Evolutionary conservation across 2,329 filamentous ascomycete genomes (phyloP).

Genomic region (Sarocladiaceae sp.): DNA sequence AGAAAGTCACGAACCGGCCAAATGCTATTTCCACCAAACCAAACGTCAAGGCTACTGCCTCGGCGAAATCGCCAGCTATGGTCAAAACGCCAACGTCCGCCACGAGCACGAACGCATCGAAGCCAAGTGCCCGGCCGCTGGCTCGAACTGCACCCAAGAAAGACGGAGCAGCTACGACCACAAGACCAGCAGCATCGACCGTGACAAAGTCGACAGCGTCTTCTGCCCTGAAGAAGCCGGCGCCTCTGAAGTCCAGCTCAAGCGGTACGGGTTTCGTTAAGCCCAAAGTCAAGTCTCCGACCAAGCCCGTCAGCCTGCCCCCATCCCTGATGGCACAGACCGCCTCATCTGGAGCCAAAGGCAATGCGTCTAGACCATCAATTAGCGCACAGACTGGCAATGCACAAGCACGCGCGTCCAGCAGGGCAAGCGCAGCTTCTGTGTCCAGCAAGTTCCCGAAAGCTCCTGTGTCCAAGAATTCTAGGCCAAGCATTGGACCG

Average conservation of each 20-base stretch:
- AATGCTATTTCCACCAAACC: constrained; percentile 20
- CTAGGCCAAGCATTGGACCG: constrained; percentile 52
- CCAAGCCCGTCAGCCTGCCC: constrained; percentile 62
- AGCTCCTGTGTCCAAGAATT: constrained; percentile 3
- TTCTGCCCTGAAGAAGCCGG: constrained; percentile 37
- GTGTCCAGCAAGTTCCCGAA: constrained; percentile 14
- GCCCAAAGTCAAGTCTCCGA: constrained; percentile 64
- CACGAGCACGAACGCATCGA: constrained; percentile 22
- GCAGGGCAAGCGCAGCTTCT: constrained; percentile 37
- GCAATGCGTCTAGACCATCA: constrained; percentile 21
- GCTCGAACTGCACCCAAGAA: constrained; percentile 26
- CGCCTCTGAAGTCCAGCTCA: constrained; percentile 35
- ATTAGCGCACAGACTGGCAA: constrained; percentile 29
- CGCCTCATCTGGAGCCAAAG: constrained; percentile 63
- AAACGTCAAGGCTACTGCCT: constrained; percentile 13
- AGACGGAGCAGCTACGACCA: constrained; percentile 25
- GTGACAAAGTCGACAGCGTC: constrained; percentile 26
- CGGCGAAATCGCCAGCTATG: constrained; percentile 19
- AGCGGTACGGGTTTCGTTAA: constrained; percentile 44
- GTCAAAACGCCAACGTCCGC: constrained; percentile 17
- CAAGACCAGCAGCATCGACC: constrained; percentile 19
- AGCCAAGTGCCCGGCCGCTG: constrained; percentile 22
- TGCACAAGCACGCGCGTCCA: constrained; percentile 36
- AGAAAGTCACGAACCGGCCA: constrained; percentile 19
- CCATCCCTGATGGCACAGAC: constrained; percentile 67